phyloP scores from a whole-genome alignment of 805 yeast species.

The Sporopachydermia quercuum region DNA sequence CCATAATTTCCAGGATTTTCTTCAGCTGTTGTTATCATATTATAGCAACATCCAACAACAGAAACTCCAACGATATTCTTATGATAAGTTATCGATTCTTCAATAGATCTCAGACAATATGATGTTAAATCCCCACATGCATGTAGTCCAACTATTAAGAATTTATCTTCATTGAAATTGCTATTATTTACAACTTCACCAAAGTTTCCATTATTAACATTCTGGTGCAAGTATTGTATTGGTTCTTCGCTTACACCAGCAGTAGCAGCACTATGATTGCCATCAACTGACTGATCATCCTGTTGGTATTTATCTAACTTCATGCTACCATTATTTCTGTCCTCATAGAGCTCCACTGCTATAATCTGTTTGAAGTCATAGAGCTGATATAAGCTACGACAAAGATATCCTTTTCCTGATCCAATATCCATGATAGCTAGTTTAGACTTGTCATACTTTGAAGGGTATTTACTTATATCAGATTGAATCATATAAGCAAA shows the following conservation, averaged over 20 bases:
- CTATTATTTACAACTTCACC: too few species aligned
- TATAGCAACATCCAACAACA: conserved; percentile 1
- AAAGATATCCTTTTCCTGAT: conserved; percentile 13
- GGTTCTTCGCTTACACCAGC: too few species aligned
- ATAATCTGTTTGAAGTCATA: conserved; percentile 7
- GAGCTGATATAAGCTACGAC: conserved; percentile 9
- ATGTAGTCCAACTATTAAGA: background rate
- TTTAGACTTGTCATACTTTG: conserved; percentile 4
- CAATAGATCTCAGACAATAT: background rate
- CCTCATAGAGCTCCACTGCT: too few species aligned
- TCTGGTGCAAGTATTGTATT: too few species aligned
- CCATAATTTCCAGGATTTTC: too few species aligned
- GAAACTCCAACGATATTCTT: background rate
- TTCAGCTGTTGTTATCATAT: background rate
- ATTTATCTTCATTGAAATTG: too few species aligned
- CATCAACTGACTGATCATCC: too few species aligned
- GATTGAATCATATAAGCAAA: too few species aligned
- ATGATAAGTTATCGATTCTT: background rate
- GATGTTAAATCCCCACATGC: background rate
- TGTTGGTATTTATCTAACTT: too few species aligned
- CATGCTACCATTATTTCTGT: too few species aligned
- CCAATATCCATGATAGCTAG: conserved; percentile 13
- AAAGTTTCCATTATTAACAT: too few species aligned
- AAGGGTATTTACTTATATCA: conserved; percentile 6
- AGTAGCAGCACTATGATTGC: too few species aligned